These are phyloP conservation scores for Earliella scabrosa DNA, from an alignment of 1,284 basidiomycete species.

Conservation along the genomic window DNA sequence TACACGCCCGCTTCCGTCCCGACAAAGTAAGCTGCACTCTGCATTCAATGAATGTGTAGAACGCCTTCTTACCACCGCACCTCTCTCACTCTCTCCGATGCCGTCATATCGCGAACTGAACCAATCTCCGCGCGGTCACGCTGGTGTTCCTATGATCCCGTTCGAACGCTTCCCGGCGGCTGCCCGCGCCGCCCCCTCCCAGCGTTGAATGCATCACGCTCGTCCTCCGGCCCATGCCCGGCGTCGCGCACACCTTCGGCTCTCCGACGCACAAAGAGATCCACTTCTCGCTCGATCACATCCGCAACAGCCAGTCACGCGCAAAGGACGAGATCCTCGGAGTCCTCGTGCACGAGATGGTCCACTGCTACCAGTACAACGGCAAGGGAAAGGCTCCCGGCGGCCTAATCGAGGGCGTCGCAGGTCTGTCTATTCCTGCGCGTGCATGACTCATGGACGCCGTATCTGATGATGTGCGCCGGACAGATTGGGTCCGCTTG, in stretches of 20 bases:
- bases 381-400: constrained; percentile 60
- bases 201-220: constrained; percentile 61
- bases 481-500: constrained; percentile 69
- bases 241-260: constrained; percentile 68
- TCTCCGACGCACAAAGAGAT: constrained; percentile 66
- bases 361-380: constrained; percentile 77
- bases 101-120: constrained; percentile 1
- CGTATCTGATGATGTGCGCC: background rate
- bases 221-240: constrained; percentile 64
- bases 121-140: constrained; percentile 13
- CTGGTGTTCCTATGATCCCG: constrained; percentile 8
- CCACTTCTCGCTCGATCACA: constrained; percentile 67
- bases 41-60: background rate
- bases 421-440: constrained; percentile 49
- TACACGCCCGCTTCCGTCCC: constrained; percentile 64
- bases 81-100: background rate
- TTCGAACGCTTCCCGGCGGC: constrained; percentile 12
- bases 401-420: constrained; percentile 75
- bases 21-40: constrained; percentile 44
- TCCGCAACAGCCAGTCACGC: constrained; percentile 48
- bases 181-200: constrained; percentile 14
- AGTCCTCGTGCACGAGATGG: constrained; percentile 69
- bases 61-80: background rate
- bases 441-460: background rate
- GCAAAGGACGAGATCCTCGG: constrained; percentile 65